Base-by-base conservation (phyloP, 768 basidiomycete species). In the Dendrothele bispora region DNA sequence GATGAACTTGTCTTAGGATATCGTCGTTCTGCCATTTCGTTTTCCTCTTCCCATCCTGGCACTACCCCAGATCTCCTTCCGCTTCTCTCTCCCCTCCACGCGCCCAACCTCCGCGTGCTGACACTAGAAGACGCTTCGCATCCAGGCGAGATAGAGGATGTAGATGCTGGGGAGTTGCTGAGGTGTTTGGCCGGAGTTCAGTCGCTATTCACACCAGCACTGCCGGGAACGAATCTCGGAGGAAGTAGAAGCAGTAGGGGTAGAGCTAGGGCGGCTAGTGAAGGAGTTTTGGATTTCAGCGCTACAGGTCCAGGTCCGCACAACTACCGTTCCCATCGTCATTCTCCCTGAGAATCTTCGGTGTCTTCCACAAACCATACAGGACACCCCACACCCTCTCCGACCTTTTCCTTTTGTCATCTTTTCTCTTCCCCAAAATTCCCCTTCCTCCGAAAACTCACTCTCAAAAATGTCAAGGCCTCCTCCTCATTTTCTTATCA, bases 51-150 rank as follows among this genome's bases (percentile, higher is more conserved):
- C n/a, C n/a, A n/a, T n/a, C n/a, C n/a, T n/a, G n/a, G n/a, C 39
- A n/a, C n/a, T n/a, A n/a, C n/a, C n/a, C n/a, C n/a, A n/a, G n/a
- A n/a, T n/a, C n/a, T n/a, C n/a, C n/a, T n/a, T n/a, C n/a, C 62
- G 12, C 46, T 77, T 18, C 64, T 84, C 18, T 59, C 65, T 49
- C 50, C 71, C 17, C 43, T 82, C 26, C 58, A 72, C 44, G 73
- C 75, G 15, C 71, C 74, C 2, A 61, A 61, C 50, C 57, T 74
- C 12, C 56, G 49, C 39, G 53, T 51, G 5, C 61, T 84, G 22
- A 55, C 58, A 1, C 57, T 84, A 5, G 73, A 76, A 48, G 77
- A 82, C 51, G 67, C 68, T 7, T 71, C 64, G 4, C 68, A 77
- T 51, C 68, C 72, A 15, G 69, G 63, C 21, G 68, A 67, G 43